A percentile compares a stretch with the other conserved stretches of the same genome.
Evolutionary conservation across 169 alveolate species (phyloP).

Genomic region (Prorocentrum cordatum): DNA sequence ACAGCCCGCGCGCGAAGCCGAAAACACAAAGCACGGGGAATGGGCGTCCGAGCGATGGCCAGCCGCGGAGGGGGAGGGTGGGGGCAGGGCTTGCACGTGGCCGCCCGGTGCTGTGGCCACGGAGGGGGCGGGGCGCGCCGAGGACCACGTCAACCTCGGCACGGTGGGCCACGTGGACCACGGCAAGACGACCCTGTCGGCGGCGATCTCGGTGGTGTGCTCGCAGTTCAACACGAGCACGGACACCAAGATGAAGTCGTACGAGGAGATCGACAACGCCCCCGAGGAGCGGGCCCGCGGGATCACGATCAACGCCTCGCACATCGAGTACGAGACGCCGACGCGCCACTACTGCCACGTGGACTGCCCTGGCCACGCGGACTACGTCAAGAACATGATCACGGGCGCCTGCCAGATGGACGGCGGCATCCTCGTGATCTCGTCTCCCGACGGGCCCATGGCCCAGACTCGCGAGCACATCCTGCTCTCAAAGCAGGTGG

Average conservation of each 20-base stretch:
- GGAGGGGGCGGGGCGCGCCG: too few relatives aligned
- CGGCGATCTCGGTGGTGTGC: constrained; percentile 79
- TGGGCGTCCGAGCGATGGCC: too few relatives aligned
- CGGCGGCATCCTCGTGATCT: constrained; percentile 87
- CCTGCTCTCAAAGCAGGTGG: constrained; percentile 68
- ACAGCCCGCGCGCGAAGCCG: too few relatives aligned
- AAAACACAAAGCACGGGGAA: too few relatives aligned
- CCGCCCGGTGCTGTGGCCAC: neutral
- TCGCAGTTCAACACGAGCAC: constrained; percentile 30
- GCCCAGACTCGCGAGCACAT: constrained; percentile 89
- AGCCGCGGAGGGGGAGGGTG: too few relatives aligned
- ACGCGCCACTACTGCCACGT: constrained; percentile 91
- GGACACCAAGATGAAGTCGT: too few relatives aligned
- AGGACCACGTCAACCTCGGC: constrained; percentile 91
- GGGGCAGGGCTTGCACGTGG: neutral
- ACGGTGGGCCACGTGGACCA: constrained; percentile 94
- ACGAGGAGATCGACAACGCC: constrained; percentile 83
- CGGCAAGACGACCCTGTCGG: constrained; percentile 92
- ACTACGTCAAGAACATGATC: constrained; percentile 93
- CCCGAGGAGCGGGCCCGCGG: constrained; percentile 94
- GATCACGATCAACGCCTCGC: constrained; percentile 89
- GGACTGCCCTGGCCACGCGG: constrained; percentile 97
- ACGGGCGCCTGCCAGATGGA: constrained; percentile 78
- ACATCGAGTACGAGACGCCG: constrained; percentile 80
- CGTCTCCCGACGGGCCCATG: constrained; percentile 95